Percentiles rank a stretch among this genome's conserved stretches.
Conservation (phyloP, 768 basidiomycete species). For the Mycena rebaudengoi region DNA sequence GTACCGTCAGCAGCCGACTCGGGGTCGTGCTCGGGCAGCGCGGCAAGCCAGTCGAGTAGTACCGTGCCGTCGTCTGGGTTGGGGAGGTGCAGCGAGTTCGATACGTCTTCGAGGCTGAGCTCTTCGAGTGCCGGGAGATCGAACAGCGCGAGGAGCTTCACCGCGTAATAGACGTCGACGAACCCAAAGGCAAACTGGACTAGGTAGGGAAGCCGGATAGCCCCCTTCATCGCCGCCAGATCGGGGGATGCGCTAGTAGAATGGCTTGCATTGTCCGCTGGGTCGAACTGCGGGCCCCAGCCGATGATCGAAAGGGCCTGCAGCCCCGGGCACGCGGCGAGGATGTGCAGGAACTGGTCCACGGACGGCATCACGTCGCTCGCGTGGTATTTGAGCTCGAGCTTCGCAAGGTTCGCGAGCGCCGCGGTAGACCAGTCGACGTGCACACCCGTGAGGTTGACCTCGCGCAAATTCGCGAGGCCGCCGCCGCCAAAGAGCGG, state of each 20-base stretch:
- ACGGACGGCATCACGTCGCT: slow-evolving; percentile 63
- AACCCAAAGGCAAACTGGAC: slow-evolving; percentile 52
- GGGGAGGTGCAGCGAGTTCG: slow-evolving; percentile 43
- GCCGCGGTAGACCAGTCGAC: slow-evolving; percentile 54
- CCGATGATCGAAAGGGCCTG: slow-evolving; percentile 57
- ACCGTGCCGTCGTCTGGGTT: slow-evolving; percentile 44
- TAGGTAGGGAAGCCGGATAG: slow-evolving; percentile 40
- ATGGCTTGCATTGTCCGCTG: neutral
- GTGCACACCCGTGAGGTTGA: slow-evolving; percentile 65
- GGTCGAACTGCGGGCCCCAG: slow-evolving; percentile 55
- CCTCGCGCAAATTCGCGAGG: slow-evolving; percentile 41
- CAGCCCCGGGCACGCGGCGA: slow-evolving; percentile 52
- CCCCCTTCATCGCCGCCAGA: slow-evolving; percentile 1
- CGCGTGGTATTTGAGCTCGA: slow-evolving; percentile 67
- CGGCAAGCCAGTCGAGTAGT: slow-evolving; percentile 45
- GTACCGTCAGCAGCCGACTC: neutral
- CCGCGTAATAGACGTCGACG: slow-evolving; percentile 48
- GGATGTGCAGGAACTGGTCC: slow-evolving; percentile 52
- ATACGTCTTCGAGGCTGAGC: slow-evolving; percentile 57
- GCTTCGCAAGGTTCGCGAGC: slow-evolving; percentile 50
- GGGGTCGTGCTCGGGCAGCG: neutral
- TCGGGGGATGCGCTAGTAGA: neutral
- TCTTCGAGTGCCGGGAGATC: slow-evolving; percentile 45
- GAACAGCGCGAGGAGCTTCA: slow-evolving; percentile 48
- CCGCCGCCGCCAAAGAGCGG: slow-evolving; percentile 53